Conservation (phyloP, 495 filamentous ascomycete genomes). For the Penicillium egyptiacum region DNA sequence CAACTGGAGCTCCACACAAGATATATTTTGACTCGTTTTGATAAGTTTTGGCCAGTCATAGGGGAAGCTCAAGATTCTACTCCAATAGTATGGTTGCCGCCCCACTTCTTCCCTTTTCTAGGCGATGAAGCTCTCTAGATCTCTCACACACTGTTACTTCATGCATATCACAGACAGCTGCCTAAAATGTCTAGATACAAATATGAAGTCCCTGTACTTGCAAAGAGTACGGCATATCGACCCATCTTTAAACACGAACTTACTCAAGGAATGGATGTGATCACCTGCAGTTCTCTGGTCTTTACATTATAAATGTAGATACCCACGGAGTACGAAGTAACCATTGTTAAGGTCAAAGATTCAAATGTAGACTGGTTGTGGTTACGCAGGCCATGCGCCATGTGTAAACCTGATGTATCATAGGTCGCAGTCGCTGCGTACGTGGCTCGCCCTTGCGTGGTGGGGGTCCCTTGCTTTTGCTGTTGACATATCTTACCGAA, state of each 20-base stretch:
- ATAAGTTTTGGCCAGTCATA: no score
- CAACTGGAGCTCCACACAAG: not conserved
- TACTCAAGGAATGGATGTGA: not conserved
- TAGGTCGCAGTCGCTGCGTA: not conserved
- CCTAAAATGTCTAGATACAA: no score
- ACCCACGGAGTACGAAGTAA: no score
- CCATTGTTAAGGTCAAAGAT: not conserved
- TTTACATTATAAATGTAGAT: not conserved
- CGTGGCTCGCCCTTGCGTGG: not conserved
- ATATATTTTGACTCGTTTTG: no score
- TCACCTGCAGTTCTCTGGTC: not conserved
- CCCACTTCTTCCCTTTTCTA: no score
- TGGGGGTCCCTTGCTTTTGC: not conserved
- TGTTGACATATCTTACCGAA: not conserved
- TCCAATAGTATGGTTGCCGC: no score
- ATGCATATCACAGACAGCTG: no score
- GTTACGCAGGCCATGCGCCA: not conserved
- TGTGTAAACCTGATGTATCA: not conserved
- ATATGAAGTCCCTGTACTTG: no score
- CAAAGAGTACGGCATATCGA: not conserved
- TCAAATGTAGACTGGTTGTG: not conserved
- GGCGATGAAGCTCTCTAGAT: no score
- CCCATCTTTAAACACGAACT: not conserved
- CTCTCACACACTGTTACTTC: no score
- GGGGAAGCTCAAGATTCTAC: no score